phyloP scores from a whole-genome alignment of 148 eudicot genomes.

The Polygonum maritimum region DNA sequence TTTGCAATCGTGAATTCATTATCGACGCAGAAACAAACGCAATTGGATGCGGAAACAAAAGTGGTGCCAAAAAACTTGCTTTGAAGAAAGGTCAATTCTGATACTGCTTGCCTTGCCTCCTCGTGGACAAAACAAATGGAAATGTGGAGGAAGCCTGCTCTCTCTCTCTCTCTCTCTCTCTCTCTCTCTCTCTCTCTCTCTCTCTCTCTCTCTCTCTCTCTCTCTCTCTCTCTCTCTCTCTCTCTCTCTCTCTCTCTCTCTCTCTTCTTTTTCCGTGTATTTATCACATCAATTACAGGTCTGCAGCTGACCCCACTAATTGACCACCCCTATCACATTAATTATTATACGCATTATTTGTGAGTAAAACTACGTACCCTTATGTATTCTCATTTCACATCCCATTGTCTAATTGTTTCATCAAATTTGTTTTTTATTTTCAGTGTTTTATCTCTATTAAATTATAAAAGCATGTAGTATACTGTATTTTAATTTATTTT shows the following conservation, averaged over 20 bases:
- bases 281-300: not conserved
- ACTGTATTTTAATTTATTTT: too few relatives aligned
- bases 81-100: not conserved
- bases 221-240: too few relatives aligned
- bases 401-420: too few relatives aligned
- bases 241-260: too few relatives aligned
- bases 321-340: not conserved
- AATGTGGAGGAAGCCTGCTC: not conserved
- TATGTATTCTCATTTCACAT: too few relatives aligned
- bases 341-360: too few relatives aligned
- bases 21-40: not conserved
- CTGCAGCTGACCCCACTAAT: not conserved
- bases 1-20: not conserved
- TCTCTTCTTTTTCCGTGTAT: not conserved
- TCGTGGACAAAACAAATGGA: not conserved
- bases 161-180: not conserved
- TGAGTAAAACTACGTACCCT: too few relatives aligned
- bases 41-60: not conserved
- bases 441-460: too few relatives aligned
- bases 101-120: not conserved
- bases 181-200: too few relatives aligned
- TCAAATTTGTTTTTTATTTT: too few relatives aligned
- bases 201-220: too few relatives aligned
- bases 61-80: not conserved
- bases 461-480: too few relatives aligned